Evolutionary conservation across 164 flowering plant genomes (phyloP), one percentile per base, ranked within the genome.

Genomic region (Piper longum): DNA sequence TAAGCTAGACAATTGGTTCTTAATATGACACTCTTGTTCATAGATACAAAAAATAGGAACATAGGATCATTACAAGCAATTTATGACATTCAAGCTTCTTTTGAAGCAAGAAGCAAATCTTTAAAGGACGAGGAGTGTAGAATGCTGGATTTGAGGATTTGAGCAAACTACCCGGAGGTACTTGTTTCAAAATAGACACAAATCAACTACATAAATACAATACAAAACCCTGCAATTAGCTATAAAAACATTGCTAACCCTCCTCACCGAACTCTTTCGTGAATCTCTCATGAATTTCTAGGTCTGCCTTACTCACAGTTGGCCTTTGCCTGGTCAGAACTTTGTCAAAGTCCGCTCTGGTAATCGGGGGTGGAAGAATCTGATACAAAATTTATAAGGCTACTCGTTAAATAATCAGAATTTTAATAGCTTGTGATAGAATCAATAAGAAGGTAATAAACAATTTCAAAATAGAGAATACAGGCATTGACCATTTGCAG

Each of bases 241-340:
- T 58, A 14, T 18, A 62, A 45, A 8, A n/a, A 1, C 36, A 60
- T 61, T 59, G 41, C 84, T 69, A 93, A n/a, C 99, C 99, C 79
- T 93, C 99, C 76, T 90, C 99, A 16, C 99, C 95, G 72, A 93
- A 90, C 78, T 93, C 99, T 75, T 80, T 81, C 13, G 96, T 93
- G 74, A 90, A 93, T 77, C 92, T 86, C 72, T 93, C 95, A 26
- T 93, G 99, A 40, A 93, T 89, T 9, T 93, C 92, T 59, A 93
- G 97, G 72, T 93, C 99, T 14, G 80, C 0, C 76, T 87, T 93
- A 79, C 99, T 93, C 62, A 93, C 97, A 0, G 99, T 93, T 36
- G 99, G 99, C 79, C 81, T 88, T 73, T 93, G 99, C 70, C 89
- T 82, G 16, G 97, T 89, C 5, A 93, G 86, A 52, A 93, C 99